Base-by-base conservation (phyloP, 345 rosid species). In the Raphanus sativus region DNA sequence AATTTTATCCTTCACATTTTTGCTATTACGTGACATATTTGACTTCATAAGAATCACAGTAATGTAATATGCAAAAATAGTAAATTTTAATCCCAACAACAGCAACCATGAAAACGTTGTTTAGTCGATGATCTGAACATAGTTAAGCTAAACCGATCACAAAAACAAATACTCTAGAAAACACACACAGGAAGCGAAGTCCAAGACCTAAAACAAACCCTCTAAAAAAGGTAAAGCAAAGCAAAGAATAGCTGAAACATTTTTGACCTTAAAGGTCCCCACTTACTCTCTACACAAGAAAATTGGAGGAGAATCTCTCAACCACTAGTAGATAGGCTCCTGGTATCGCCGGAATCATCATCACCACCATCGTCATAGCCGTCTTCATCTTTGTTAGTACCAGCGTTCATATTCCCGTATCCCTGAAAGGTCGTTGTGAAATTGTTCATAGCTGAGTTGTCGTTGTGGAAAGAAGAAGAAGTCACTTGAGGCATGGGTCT, bases 311-410 rank as follows among this genome's bases (percentile, higher is more conserved):
- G 0, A 67, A 62, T 9, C 7, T 17, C 50, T 79, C 82, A 79
- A 74, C 75, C 85, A 36, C 86, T 80, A 77, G 81, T 82, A 16
- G 88, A 86, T 17, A 54, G 79, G 78, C 89, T 85, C 67, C 78
- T 74, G 33, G 77, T 84, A 73, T 80, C 91, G 21, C 73, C 84
- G 0, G 93, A 89, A 62, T 85, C 93, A 66, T 87, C 93, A 64
- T 87, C 89, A 25, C 34, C 85, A 58, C 81, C 83, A 64, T 83
- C 89, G 5, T 73, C 82, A 9, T 79, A 65, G 13, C 55, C 70
- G 36, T 79, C 74, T 68, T 73, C 74, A 0, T 54, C 74, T 52
- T 73, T 79, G 74, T 72, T 78, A 24, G 77, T 3, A 21, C 8
- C 62, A 0, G 83, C 38, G 67, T 72, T 61, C 70, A 85, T 60